Conservation (phyloP, 768 basidiomycete species). For the Cystofilobasidium capitatum region DNA sequence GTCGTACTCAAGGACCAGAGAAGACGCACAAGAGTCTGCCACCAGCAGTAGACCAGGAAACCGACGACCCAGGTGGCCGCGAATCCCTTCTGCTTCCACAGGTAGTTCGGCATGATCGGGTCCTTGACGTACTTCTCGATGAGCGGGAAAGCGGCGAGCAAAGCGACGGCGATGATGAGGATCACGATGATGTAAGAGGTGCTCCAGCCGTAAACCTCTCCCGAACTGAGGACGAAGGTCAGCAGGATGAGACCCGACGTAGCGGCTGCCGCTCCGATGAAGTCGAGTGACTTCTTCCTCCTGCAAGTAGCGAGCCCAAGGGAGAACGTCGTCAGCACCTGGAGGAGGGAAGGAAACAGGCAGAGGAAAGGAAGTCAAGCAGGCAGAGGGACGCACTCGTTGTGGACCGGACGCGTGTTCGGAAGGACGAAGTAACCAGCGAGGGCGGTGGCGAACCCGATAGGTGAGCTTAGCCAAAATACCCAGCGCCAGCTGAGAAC, state of each 20-base stretch:
- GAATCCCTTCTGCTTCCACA: slow-evolving; percentile 25
- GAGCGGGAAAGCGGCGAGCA: slow-evolving; percentile 23
- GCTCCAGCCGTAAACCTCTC: slow-evolving; percentile 25
- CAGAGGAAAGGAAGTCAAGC: not conserved
- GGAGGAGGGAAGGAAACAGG: not conserved
- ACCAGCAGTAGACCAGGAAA: slow-evolving; percentile 29
- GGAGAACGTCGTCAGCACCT: too few species aligned
- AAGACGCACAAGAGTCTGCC: slow-evolving; percentile 3
- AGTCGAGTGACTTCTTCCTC: slow-evolving; percentile 25
- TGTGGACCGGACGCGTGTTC: not conserved
- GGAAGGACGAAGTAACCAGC: slow-evolving; percentile 22
- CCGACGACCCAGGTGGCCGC: slow-evolving; percentile 28
- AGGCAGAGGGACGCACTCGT: not conserved
- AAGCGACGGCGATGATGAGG: slow-evolving; percentile 21
- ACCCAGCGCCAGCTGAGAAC: slow-evolving; percentile 17
- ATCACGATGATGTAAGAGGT: slow-evolving; percentile 24
- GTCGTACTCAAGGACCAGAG: not conserved
- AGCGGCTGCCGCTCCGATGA: slow-evolving; percentile 26
- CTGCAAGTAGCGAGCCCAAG: not conserved
- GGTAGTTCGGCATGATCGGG: slow-evolving; percentile 26
- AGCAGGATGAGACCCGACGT: slow-evolving; percentile 27
- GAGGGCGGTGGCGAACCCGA: slow-evolving; percentile 9
- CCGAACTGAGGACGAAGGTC: slow-evolving; percentile 22
- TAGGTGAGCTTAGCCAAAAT: slow-evolving; percentile 22
- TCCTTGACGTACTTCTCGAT: slow-evolving; percentile 29